Percentiles rank a stretch among this genome's conserved stretches.
Conservation (phyloP, 148 eudicot species). For the Rhododendron kiyosumense region DNA sequence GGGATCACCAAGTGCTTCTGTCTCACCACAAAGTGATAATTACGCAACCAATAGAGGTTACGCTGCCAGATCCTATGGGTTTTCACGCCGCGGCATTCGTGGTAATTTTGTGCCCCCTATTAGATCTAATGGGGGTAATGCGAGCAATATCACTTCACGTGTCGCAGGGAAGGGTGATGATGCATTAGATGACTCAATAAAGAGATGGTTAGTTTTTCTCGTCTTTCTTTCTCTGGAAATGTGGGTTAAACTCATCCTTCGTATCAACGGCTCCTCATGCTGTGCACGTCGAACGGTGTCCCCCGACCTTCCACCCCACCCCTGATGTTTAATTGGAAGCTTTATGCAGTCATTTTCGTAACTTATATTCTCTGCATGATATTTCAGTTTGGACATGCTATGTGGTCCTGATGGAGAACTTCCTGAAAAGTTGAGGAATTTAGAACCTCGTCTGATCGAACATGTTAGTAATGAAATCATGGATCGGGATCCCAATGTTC, state of each 20-base stretch:
- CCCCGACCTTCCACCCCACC: neutral
- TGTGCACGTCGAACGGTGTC: neutral
- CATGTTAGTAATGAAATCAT: constrained; percentile 96
- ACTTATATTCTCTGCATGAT: neutral
- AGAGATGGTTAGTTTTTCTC: constrained; percentile 62
- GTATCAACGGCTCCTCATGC: neutral
- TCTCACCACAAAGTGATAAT: constrained; percentile 64
- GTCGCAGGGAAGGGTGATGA: constrained; percentile 73
- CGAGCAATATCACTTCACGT: constrained; percentile 60
- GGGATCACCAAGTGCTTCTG: constrained; percentile 59
- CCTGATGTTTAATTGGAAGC: neutral
- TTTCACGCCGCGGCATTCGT: constrained; percentile 91
- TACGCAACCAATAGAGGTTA: constrained; percentile 40
- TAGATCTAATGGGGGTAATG: constrained; percentile 62
- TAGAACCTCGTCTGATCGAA: constrained; percentile 95
- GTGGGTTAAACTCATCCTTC: neutral
- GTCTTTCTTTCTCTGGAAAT: neutral
- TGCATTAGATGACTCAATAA: constrained; percentile 72
- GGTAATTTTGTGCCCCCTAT: constrained; percentile 97
- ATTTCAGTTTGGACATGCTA: constrained; percentile 75
- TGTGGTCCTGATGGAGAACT: constrained; percentile 96
- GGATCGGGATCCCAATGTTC: constrained; percentile 96
- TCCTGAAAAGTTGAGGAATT: constrained; percentile 90
- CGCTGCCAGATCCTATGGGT: constrained; percentile 71
- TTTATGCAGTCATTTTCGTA: constrained; percentile 1